phyloP scores from a whole-genome alignment of 73 alveolate genomes.

The Symbiodinium pilosum region DNA sequence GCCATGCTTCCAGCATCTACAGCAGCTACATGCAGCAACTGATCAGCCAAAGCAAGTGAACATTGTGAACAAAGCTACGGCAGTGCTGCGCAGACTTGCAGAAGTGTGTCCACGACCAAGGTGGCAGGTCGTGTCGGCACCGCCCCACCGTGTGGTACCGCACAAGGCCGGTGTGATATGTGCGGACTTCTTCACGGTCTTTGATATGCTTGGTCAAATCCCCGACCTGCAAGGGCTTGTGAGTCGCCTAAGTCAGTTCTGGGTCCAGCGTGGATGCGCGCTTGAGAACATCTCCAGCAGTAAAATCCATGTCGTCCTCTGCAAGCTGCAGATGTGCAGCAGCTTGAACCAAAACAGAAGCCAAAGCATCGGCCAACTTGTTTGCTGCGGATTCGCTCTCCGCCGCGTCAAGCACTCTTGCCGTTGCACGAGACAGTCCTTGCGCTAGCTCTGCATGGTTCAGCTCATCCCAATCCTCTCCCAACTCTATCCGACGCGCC shows the following conservation, averaged over 20 bases:
- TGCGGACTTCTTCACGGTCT: no score
- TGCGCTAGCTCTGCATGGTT: not conserved
- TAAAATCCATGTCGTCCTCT: constrained; percentile 17
- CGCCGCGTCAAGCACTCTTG: not conserved
- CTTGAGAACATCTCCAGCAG: constrained; percentile 6
- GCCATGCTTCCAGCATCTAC: no score
- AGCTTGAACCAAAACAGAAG: not conserved
- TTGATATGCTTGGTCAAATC: no score
- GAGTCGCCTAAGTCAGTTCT: not conserved
- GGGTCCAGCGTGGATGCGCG: constrained; percentile 8
- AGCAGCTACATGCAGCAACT: no score
- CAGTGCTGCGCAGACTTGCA: no score
- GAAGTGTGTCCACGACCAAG: no score
- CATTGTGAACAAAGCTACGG: no score
- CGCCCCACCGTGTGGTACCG: no score
- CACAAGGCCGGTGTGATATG: no score
- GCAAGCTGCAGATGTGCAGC: constrained; percentile 69
- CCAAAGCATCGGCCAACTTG: constrained; percentile 13
- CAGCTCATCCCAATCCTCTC: constrained; percentile 27
- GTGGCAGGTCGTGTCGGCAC: no score
- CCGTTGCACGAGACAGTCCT: not conserved
- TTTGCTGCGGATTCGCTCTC: not conserved
- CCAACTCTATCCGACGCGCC: not conserved
- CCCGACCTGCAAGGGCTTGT: no score
- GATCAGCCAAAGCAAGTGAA: no score